Base-by-base conservation (phyloP, 2,329 filamentous ascomycete genomes). In the Teratosphaeria nubilosa region DNA sequence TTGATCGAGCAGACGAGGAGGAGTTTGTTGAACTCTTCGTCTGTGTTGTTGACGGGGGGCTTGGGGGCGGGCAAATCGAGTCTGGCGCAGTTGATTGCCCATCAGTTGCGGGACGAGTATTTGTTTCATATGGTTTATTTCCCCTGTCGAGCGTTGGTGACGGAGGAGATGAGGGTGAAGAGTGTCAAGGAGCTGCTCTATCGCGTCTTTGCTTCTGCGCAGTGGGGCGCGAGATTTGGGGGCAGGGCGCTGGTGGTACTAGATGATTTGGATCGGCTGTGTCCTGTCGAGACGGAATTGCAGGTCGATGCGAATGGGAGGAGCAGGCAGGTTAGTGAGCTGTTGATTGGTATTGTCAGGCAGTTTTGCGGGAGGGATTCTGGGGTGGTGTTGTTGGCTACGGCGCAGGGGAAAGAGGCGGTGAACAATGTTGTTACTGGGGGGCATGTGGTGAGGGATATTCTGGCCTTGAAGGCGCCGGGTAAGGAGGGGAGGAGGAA, bases 221-320 rank as follows among this genome's bases (percentile, higher is more conserved):
- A 88, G 50, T 99, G 94, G 94, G 91, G 90, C 41, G 90, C 92
- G 37, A 82, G 92, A 60, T 80, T 94, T 0, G 91, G 91, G 24
- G 94, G 94, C 4, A 86, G 84, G 62, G 83, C 91, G 0, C 72
- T 97, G 2, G 88, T 99, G 22, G 84, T 99, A 54, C 78, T 99
- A 1, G 94, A 99, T 68, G 94, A 99, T 68, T 76, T 99, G 6
- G 94, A 99, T 73, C 90, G 90, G 68, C 79, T 99, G 1, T 97
- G 92, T 69, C 92, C 94, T 0, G 87, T 86, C 0, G 95, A 99
- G 74, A 96, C 91, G 0, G 94, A 99, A 71, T 80, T 99, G 13
- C 90, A 96, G 72, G 89, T 95, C 4, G 91, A 91, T 60, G 91
- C 97, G 65, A 97, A 99, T 68, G 90, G 90, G 20, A 84, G 92